These are phyloP conservation scores for Smallanthus sonchifolius DNA, from an alignment of 129 eudicot genomes.

Conservation along the genomic window DNA sequence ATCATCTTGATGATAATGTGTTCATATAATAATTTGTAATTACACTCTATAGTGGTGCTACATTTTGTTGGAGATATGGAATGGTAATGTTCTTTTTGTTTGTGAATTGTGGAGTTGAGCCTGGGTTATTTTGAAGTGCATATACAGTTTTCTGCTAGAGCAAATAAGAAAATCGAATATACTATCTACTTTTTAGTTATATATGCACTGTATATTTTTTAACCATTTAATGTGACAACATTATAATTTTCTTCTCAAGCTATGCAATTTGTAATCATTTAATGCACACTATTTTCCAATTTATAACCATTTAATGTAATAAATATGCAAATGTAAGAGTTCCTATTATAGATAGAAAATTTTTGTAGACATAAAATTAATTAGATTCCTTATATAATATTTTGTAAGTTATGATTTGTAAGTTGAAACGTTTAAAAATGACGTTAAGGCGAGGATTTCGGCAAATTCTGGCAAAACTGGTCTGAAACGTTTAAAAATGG, in stretches of 20 bases:
- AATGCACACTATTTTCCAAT: background rate
- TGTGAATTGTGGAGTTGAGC: background rate
- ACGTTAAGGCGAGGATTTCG: no score
- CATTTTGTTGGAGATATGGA: slow-evolving; percentile 8
- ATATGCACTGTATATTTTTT: background rate
- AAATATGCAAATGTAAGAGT: background rate
- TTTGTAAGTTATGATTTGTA: no score
- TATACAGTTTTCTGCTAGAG: background rate
- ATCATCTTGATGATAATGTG: slow-evolving; percentile 27
- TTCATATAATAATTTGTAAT: slow-evolving; percentile 35
- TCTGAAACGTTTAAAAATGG: no score
- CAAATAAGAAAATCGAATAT: background rate
- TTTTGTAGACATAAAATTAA: no score
- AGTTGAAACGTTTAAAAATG: no score
- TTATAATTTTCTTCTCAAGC: background rate
- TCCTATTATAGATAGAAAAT: no score
- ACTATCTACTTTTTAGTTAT: background rate
- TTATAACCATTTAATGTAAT: background rate
- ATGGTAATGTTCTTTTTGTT: background rate
- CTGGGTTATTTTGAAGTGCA: background rate
- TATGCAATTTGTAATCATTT: background rate
- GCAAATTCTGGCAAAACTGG: no score
- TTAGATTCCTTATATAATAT: no score
- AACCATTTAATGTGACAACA: background rate
- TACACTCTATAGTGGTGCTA: slow-evolving; percentile 6